Percentiles rank a stretch among this genome's conserved stretches.
Conservation (phyloP, 2,329 filamentous ascomycete genomes). For the Cladosporium sp. region DNA sequence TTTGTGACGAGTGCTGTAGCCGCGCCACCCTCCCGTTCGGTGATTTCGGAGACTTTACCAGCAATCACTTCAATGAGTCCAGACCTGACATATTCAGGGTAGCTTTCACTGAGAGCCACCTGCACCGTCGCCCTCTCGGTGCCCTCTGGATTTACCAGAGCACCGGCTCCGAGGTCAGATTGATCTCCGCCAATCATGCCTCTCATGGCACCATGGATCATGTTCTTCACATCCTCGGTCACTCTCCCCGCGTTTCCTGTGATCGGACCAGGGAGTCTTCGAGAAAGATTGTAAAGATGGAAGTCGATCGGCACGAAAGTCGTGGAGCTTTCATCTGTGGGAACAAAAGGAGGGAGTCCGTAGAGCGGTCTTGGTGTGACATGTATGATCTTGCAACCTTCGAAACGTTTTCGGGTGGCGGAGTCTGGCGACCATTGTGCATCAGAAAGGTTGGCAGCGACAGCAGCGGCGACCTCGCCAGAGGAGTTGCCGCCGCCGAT, state of each 20-base stretch:
- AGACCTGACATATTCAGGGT: conserved; percentile 68
- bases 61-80: conserved; percentile 42
- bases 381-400: conserved; percentile 59
- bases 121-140: conserved; percentile 45
- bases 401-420: conserved; percentile 21
- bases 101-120: conserved; percentile 67
- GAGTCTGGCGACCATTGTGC: conserved; percentile 49
- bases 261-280: conserved; percentile 55
- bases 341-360: conserved; percentile 57
- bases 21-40: background rate
- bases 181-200: conserved; percentile 44
- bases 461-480: conserved; percentile 68
- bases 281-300: conserved; percentile 64
- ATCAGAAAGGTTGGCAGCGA: conserved; percentile 68
- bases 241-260: conserved; percentile 63
- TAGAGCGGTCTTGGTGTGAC: conserved; percentile 67
- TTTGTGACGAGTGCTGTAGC: conserved; percentile 10
- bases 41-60: conserved; percentile 31
- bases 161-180: conserved; percentile 28
- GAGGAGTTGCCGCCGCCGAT: conserved; percentile 82
- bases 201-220: conserved; percentile 26
- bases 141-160: conserved; percentile 19
- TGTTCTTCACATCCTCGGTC: conserved; percentile 43
- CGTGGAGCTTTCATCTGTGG: conserved; percentile 32
- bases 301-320: conserved; percentile 71